These are phyloP conservation scores for Bimuria novae-zelandiae DNA, from an alignment of 2,329 filamentous ascomycete genomes.

Conservation along the genomic window DNA sequence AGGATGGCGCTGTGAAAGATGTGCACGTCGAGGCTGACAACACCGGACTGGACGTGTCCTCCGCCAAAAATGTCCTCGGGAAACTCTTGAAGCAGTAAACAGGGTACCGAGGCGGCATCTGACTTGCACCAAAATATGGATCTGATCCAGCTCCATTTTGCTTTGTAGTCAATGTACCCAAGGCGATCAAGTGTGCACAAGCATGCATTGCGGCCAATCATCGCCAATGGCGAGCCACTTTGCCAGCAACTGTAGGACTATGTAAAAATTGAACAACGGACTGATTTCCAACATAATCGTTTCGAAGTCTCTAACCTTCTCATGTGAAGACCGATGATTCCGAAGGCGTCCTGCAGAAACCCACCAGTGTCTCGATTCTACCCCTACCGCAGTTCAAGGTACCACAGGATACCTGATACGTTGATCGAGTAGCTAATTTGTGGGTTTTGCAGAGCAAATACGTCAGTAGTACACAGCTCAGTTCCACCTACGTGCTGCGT, in stretches of 20 bases:
- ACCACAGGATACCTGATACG: too few species aligned
- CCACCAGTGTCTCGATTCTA: too few species aligned
- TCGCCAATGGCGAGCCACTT: not conserved
- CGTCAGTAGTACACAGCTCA: too few species aligned
- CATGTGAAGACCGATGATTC: too few species aligned
- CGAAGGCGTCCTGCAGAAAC: too few species aligned
- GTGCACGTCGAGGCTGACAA: conserved; percentile 86
- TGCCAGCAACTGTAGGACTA: not conserved
- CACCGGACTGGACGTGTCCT: conserved; percentile 67
- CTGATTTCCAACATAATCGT: not conserved
- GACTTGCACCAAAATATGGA: not conserved
- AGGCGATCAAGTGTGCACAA: too few species aligned
- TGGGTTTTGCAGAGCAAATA: too few species aligned
- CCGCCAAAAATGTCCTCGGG: conserved; percentile 9
- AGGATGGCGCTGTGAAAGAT: conserved; percentile 83
- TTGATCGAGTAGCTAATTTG: too few species aligned
- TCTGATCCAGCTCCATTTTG: not conserved
- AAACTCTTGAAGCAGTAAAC: conserved; percentile 1
- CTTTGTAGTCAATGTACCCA: too few species aligned
- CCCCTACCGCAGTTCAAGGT: too few species aligned
- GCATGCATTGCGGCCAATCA: not conserved
- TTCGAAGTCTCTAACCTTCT: not conserved
- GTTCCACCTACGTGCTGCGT: too few species aligned
- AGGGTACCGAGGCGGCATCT: not conserved
- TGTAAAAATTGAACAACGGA: not conserved